Evolutionary conservation across 805 yeast species (phyloP), one percentile per base, ranked within the genome.

Genomic region (Lachancea quebecensis): DNA sequence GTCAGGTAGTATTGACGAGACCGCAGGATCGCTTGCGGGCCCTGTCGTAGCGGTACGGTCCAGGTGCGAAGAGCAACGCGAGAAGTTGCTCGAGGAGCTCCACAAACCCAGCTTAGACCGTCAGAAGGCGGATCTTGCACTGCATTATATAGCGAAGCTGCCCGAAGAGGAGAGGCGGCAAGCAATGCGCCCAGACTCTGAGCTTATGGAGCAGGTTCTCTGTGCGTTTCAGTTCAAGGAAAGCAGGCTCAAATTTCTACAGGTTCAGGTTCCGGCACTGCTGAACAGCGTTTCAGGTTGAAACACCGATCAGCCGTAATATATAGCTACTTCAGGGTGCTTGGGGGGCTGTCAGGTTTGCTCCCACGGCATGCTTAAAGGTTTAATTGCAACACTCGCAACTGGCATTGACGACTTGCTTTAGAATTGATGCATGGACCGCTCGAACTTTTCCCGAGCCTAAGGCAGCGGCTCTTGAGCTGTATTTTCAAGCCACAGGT

Each of bases 381-480:
- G 6, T 21, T 4, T 21, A 21, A 21, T 4, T 21, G 25, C 25
- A 21, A 31, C n/a, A 8, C 4, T 3, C 15, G n/a, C 34, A n/a
- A 4, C 34, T 31, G 34, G 15, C 34, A 31, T 31, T 14, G 15
- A 45, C 28, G 28, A 35, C 17, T 41, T 46, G n/a, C 44, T 50
- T 14, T 37, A 37, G 41, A 38, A 34, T 9, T 47, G 36, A 37
- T 51, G 50, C 40, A 28, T 29, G 30, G 40, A 38, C 15, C 35
- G 28, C 38, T 27, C 33, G 41, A 44, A 37, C 33, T 34, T 2
- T 32, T 40, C 25, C 44, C 47, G 8, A 34, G 37, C 15, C 29
- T 51, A 16, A 52, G 51, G 3, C 51, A 46, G 47, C 48, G 57
- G 14, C 42, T 53, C 27, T 12, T 48, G 33, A 35, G 35, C 15